Conservation (phyloP, 2,329 filamentous ascomycete genomes). For the Endoconidiophora laricicola region DNA sequence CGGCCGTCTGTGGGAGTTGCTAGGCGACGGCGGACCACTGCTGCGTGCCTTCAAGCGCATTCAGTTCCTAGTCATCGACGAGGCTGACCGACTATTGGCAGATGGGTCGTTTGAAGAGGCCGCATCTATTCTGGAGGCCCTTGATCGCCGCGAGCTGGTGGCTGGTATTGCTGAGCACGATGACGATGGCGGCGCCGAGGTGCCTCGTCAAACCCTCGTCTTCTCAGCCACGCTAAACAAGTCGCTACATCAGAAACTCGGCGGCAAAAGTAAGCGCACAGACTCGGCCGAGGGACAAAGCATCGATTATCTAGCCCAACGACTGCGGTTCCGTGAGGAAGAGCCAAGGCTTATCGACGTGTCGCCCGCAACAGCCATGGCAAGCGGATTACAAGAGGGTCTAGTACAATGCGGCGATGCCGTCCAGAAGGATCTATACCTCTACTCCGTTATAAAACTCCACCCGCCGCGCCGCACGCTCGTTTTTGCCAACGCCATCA, state of each 20-base stretch:
- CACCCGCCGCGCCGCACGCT: constrained; percentile 68
- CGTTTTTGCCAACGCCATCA: constrained; percentile 93
- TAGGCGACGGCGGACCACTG: constrained; percentile 56
- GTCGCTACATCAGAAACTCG: constrained; percentile 75
- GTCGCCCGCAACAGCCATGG: constrained; percentile 81
- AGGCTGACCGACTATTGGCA: constrained; percentile 80
- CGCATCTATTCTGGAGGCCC: constrained; percentile 65
- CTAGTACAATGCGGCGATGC: constrained; percentile 71
- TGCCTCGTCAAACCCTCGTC: constrained; percentile 67
- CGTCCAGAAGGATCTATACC: constrained; percentile 92
- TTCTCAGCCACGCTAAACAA: constrained; percentile 96
- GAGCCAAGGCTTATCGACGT: constrained; percentile 83
- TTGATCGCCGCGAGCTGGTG: constrained; percentile 49
- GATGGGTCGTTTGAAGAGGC: constrained; percentile 93
- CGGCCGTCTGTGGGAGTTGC: constrained; percentile 84
- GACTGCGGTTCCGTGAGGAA: constrained; percentile 71
- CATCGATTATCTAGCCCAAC: constrained; percentile 56
- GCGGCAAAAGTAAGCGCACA: constrained; percentile 48
- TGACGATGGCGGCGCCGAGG: constrained; percentile 28
- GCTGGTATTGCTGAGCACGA: constrained; percentile 32
- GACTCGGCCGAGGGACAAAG: constrained; percentile 52
- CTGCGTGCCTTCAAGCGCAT: constrained; percentile 56
- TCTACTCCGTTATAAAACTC: constrained; percentile 74
- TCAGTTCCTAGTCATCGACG: constrained; percentile 75
- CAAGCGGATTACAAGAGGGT: constrained; percentile 68